Evolutionary conservation across 2,329 filamentous ascomycete genomes (phyloP), one percentile per base, ranked within the genome.

Genomic region (Celoporthe dispersa): DNA sequence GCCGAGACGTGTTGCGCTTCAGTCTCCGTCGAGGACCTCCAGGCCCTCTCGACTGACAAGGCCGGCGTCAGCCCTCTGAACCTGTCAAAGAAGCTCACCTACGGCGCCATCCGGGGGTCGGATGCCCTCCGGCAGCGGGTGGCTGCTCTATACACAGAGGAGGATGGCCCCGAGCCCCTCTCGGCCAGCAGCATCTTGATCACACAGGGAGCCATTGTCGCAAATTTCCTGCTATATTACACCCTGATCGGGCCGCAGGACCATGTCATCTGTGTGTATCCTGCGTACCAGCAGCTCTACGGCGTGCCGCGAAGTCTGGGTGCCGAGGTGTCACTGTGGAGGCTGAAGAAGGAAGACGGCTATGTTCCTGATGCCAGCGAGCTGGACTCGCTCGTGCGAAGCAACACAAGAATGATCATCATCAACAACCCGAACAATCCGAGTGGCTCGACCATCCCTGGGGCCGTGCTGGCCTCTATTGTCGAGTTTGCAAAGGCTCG

Each of bases 241-340:
- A 84, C 90, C 0, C 83, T 96, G 8, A 78, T 96, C 2, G 87
- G 88, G 0, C 87, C 89, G 0, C 92, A 90, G 0, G 93, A 97
- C 77, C 94, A 97, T 84, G 91, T 95, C 62, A 87, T 97, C 70
- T 96, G 92, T 76, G 92, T 96, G 70, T 93, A 94, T 77, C 94
- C 94, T 16, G 95, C 93, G 0, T 97, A 96, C 76, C 92, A 96
- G 78, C 93, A 96, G 75, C 85, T 97, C 1, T 96, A 95, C 77
- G 84, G 89, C 12, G 87, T 97, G 0, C 93, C 94, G 0, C 84
- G 85, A 73, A 91, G 89, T 51, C 81, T 97, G 6, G 93, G 94
- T 0, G 93, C 92, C 0, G 88, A 93, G 70, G 91, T 97, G 22
- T 89, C 90, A 57, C 79, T 95, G 14, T 97, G 94, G 94, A 89